Percentiles rank a stretch among this genome's conserved stretches.
Conservation (phyloP, 345 rosid species). For the Garcia nutans region DNA sequence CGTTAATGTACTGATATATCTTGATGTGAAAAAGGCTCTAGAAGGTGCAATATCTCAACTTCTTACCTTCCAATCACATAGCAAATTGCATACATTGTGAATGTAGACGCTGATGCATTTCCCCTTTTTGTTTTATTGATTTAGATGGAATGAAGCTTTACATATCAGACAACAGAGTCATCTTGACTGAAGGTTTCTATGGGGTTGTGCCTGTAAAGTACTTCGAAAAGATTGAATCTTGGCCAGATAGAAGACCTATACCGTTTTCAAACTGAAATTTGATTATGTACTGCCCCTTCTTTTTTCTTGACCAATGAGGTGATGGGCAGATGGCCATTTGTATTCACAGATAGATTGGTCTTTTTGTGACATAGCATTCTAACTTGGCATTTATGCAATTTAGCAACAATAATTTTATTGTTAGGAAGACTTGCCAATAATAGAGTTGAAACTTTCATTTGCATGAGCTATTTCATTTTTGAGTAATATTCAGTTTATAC, state of each 20-base stretch:
- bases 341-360: no score
- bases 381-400: neutral
- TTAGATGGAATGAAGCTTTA: slow-evolving; percentile 83
- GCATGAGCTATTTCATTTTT: neutral
- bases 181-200: slow-evolving; percentile 83
- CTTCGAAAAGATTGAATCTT: slow-evolving; percentile 72
- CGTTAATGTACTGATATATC: slow-evolving; percentile 67
- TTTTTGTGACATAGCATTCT: neutral
- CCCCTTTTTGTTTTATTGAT: neutral
- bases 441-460: neutral
- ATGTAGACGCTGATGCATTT: neutral
- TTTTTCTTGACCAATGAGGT: neutral
- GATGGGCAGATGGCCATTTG: neutral
- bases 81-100: neutral
- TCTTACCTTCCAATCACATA: neutral
- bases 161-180: slow-evolving; percentile 83
- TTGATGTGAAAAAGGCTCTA: slow-evolving; percentile 73
- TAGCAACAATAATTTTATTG: neutral
- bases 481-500: neutral
- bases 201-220: slow-evolving; percentile 71
- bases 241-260: slow-evolving; percentile 61
- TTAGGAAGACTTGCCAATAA: neutral
- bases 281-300: neutral
- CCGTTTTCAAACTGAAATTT: slow-evolving; percentile 33
- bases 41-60: slow-evolving; percentile 46